Base-by-base conservation (phyloP, 345 rosid genomes). In the Boechera stricta region DNA sequence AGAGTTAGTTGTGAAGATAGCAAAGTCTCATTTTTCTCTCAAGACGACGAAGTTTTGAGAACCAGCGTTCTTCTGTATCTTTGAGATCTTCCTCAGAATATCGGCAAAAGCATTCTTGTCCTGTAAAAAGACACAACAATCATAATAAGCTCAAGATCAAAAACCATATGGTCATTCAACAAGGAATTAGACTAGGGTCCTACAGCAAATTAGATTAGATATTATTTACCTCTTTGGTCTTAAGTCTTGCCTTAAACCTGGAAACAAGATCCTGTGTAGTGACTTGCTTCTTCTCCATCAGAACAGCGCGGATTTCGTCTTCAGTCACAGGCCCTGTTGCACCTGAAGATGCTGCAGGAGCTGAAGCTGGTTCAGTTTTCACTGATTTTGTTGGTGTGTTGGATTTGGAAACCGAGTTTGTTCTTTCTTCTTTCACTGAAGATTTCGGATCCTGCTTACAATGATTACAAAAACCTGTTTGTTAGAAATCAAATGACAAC, bases 91-190 rank as follows among this genome's bases (percentile, higher is more conserved):
- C 88, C 87, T 90, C 70, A 94, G 83, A 69, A 86, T 87, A 10
- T 81, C 91, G 0, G 97, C 96, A 51, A 91, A 94, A 5, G 91
- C 98, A 49, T 75, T 83, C 88, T 92, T 90, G 78, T 91, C 97
- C 98, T 94, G 88, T 81, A 79, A 39, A 55, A 48, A 0, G 32
- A 55, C 11, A 6, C 72, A 33, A 69, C 24, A n/a, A 42, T 13
- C 41, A 48, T 4, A 59, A 61, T 45, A 44, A 47, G 45, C 52
- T 45, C 69, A 62, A 0, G 4, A 57, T 35, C 45, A 36, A 45
- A 29, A 59, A 12, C 58, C 42, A 45, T 32, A 77, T 31, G 32
- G 66, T 60, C 42, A 32, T 36, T 33, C 18, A 18, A 71, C 2
- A 65, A 10, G 11, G 21, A 8, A 42, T 10, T 7, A 42, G 9